These are phyloP conservation scores for Cylindrodendrum hubeiense DNA, from an alignment of 2,329 filamentous ascomycete genomes.

Conservation along the genomic window DNA sequence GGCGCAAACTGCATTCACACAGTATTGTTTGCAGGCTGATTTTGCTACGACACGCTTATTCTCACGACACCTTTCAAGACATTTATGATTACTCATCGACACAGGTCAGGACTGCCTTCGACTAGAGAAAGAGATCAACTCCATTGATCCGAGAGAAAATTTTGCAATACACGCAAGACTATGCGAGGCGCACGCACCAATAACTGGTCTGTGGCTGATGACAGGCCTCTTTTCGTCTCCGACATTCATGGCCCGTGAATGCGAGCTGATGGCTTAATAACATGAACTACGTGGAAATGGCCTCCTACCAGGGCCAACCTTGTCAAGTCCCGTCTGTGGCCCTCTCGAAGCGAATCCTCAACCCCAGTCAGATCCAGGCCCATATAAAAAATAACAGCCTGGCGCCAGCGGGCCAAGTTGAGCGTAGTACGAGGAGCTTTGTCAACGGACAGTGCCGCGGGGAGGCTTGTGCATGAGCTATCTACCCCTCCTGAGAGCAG, in stretches of 20 bases:
- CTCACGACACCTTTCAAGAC: not conserved
- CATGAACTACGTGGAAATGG: slow-evolving; percentile 9
- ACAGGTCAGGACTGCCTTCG: not conserved
- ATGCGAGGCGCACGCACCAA: not conserved
- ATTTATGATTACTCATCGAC: not conserved
- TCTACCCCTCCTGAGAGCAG: slow-evolving; percentile 19
- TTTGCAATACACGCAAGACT: not conserved
- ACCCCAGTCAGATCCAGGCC: slow-evolving; percentile 32
- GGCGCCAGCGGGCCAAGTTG: slow-evolving; percentile 1
- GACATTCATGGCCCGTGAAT: not conserved
- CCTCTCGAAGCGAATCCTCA: slow-evolving; percentile 32
- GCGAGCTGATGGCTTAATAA: slow-evolving; percentile 10
- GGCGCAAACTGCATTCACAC: not conserved
- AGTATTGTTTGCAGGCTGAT: not conserved
- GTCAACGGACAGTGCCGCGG: slow-evolving; percentile 27
- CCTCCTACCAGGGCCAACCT: slow-evolving; percentile 33
- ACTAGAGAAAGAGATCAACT: not conserved
- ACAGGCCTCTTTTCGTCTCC: not conserved
- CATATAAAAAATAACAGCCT: slow-evolving; percentile 22
- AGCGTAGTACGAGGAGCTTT: slow-evolving; percentile 2
- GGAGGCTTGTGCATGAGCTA: slow-evolving; percentile 25
- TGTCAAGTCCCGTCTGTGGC: slow-evolving; percentile 30
- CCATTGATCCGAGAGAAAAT: not conserved
- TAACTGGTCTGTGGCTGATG: not conserved
- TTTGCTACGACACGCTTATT: not conserved